A percentile compares a stretch with the other conserved stretches of the same genome.
Conservation (phyloP, 495 filamentous ascomycete genomes). For the Pyrenopolyporus hunteri region DNA sequence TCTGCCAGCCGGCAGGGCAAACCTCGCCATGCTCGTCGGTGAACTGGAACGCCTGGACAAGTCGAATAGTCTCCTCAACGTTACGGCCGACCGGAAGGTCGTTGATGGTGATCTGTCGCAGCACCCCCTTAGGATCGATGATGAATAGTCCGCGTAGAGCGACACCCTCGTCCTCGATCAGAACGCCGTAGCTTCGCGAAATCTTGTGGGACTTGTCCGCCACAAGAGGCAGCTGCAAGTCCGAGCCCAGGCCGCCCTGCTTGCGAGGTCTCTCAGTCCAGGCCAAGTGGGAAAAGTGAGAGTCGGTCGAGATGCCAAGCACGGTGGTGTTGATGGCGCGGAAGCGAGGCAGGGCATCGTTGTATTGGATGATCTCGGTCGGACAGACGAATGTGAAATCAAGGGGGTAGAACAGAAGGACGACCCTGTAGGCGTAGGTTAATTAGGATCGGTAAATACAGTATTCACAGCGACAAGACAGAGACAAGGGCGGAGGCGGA, state of each 20-base stretch:
- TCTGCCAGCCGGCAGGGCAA: conserved; percentile 63
- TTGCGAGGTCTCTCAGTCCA: conserved; percentile 59
- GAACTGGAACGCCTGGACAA: conserved; percentile 65
- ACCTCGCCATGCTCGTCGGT: conserved; percentile 66
- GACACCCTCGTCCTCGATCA: conserved; percentile 63
- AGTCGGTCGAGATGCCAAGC: conserved; percentile 47
- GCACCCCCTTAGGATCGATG: conserved; percentile 61
- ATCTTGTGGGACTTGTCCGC: conserved; percentile 63
- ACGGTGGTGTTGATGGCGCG: conserved; percentile 40
- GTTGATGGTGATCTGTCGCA: conserved; percentile 66
- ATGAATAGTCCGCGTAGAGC: conserved; percentile 65
- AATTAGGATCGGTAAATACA: neutral
- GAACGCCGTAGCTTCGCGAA: conserved; percentile 61
- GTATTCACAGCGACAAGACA: neutral
- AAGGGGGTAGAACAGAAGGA: conserved; percentile 43
- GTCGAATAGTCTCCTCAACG: conserved; percentile 63
- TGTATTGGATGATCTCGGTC: conserved; percentile 57
- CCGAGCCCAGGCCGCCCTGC: conserved; percentile 59
- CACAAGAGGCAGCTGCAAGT: conserved; percentile 59
- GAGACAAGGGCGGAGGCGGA: neutral
- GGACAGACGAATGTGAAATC: conserved; percentile 60
- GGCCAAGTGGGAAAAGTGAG: conserved; percentile 59
- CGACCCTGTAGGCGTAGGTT: conserved; percentile 29
- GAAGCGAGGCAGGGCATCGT: conserved; percentile 44
- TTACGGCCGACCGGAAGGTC: conserved; percentile 63